A percentile compares a stretch with the other conserved stretches of the same genome.
phyloP scores from a whole-genome alignment of 2,329 filamentous ascomycete species.

The Diaporthe sp. region DNA sequence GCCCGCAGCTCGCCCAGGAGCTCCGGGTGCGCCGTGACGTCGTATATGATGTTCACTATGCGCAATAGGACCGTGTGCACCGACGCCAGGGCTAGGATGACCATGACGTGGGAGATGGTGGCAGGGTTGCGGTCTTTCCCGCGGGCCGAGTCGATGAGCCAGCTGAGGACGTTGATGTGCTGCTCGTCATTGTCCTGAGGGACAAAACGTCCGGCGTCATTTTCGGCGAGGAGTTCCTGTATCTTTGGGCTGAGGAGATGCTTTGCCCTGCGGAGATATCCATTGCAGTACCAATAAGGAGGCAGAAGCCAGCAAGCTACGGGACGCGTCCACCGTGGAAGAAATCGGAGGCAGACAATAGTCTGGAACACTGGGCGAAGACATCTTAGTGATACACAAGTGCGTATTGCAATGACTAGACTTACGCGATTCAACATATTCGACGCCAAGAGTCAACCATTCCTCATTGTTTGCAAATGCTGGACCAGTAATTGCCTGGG shows the following conservation, averaged over 20 bases:
- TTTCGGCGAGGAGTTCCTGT: not conserved
- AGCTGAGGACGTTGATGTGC: slow-evolving; percentile 4
- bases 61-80: slow-evolving; percentile 5
- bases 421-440: slow-evolving; percentile 4
- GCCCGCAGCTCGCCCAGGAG: not conserved
- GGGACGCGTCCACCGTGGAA: not conserved
- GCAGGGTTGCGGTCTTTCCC: not conserved
- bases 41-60: slow-evolving; percentile 2
- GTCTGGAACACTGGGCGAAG: not conserved
- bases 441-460: not conserved
- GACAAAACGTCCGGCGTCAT: not conserved
- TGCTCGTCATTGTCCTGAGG: slow-evolving; percentile 1
- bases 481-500: slow-evolving; percentile 6
- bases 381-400: too few species aligned
- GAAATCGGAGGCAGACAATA: not conserved
- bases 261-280: not conserved
- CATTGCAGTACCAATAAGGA: slow-evolving; percentile 7
- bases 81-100: slow-evolving; percentile 1
- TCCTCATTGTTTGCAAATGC: not conserved
- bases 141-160: not conserved
- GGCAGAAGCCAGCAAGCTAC: not conserved
- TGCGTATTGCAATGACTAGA: not conserved
- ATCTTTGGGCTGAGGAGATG: not conserved
- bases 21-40: not conserved
- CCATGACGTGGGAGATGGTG: slow-evolving; percentile 8